A percentile compares a stretch with the other conserved stretches of the same genome.
Conservation (phyloP, 805 yeast species). For the Barnettozyma vustinii region DNA sequence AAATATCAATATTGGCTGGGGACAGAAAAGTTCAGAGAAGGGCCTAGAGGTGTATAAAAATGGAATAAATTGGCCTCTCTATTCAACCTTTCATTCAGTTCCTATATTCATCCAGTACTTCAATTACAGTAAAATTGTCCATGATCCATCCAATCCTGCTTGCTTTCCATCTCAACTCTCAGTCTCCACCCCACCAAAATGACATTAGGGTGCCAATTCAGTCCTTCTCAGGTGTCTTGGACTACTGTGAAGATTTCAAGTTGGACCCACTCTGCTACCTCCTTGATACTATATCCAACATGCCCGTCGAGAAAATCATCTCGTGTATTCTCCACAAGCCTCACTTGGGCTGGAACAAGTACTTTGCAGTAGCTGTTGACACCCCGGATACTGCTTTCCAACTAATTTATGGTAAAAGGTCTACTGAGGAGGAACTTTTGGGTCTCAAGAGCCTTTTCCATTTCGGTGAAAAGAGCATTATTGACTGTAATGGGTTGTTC, state of each 20-base stretch:
- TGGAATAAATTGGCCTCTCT: too few relatives aligned
- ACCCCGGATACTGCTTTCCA: not conserved
- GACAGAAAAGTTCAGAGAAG: too few relatives aligned
- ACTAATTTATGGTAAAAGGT: not conserved
- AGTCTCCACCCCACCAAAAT: not conserved
- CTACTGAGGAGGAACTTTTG: not conserved
- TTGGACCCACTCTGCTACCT: not conserved
- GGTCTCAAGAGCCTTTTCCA: not conserved
- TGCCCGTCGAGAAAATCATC: not conserved
- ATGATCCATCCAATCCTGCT: not conserved
- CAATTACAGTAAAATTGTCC: not conserved
- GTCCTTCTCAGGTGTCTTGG: not conserved
- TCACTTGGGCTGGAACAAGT: not conserved
- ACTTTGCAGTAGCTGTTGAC: not conserved
- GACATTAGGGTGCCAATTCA: not conserved
- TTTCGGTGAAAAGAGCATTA: not conserved
- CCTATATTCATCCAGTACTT: not conserved
- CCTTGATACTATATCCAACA: not conserved
- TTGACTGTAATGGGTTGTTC: not conserved
- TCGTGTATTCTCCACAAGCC: not conserved
- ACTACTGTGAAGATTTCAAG: not conserved
- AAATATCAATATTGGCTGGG: too few relatives aligned
- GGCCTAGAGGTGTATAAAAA: too few relatives aligned
- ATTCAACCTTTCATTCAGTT: too few relatives aligned
- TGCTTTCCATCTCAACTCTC: not conserved